Evolutionary conservation across 2,329 filamentous ascomycete species (phyloP).

Genomic region (Tolypocladium pustulatum): DNA sequence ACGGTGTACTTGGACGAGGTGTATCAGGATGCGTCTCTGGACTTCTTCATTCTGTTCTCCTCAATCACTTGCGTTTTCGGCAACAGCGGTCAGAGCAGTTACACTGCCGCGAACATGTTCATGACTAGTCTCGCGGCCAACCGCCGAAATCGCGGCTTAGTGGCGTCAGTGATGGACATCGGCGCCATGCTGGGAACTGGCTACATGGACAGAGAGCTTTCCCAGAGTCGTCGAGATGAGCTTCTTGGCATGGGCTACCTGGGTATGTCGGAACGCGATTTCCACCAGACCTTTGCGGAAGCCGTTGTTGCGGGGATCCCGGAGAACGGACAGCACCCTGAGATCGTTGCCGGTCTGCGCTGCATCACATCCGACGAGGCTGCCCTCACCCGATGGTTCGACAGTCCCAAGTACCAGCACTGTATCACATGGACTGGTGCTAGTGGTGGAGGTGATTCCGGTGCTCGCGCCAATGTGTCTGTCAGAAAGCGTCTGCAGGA

Average conservation of each 20-base stretch:
- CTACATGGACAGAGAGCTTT: background rate
- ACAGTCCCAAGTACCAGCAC: background rate
- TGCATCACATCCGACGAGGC: background rate
- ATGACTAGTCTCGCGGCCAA: background rate
- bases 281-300: background rate
- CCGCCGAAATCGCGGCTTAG: background rate
- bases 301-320: background rate
- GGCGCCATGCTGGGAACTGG: background rate
- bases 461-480: background rate
- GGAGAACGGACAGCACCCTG: background rate
- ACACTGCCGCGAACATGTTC: background rate
- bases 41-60: background rate
- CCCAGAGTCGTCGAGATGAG: background rate
- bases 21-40: background rate
- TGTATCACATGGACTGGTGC: background rate
- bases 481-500: background rate
- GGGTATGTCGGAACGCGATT: background rate
- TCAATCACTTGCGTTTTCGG: background rate
- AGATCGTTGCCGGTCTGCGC: background rate
- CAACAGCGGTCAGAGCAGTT: background rate
- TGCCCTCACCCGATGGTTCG: background rate
- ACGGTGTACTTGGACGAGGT: background rate
- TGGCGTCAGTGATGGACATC: background rate
- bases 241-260: background rate
- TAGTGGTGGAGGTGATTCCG: background rate